Conservation (phyloP, 2,329 filamentous ascomycete species). For the Teratosphaeria pseudoeucalypti region DNA sequence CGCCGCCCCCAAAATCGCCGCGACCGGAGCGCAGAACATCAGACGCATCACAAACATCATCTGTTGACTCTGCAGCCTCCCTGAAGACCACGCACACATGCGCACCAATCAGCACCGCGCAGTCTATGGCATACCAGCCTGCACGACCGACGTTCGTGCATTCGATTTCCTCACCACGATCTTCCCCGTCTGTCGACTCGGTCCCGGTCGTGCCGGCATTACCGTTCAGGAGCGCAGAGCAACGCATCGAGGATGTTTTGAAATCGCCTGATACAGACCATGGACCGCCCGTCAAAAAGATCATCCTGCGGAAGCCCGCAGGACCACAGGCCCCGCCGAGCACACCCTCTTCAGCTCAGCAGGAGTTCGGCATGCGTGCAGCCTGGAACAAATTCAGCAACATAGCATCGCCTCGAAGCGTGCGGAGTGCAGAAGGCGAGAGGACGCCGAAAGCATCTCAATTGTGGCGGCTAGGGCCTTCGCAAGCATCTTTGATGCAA, state of each 20-base stretch:
- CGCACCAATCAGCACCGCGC: conserved; percentile 3
- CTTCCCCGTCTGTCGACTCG: neutral
- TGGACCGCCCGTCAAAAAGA: neutral
- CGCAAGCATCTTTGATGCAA: neutral
- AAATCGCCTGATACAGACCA: neutral
- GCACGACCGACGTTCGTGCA: conserved; percentile 5
- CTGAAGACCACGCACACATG: neutral
- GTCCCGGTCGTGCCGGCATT: neutral
- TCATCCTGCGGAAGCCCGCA: conserved; percentile 1
- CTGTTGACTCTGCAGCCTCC: neutral
- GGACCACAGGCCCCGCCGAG: neutral
- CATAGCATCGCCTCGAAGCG: neutral
- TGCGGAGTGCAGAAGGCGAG: conserved; percentile 2
- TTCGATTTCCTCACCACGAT: neutral
- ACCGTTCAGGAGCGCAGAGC: neutral
- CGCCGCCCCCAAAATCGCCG: conserved; percentile 15
- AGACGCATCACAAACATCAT: conserved; percentile 2
- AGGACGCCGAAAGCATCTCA: conserved; percentile 1
- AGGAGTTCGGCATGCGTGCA: neutral
- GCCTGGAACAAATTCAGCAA: conserved; percentile 2
- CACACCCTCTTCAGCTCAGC: neutral
- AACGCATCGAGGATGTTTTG: neutral
- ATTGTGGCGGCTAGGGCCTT: neutral
- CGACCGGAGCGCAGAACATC: conserved; percentile 3
- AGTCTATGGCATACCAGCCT: conserved; percentile 1